Percentiles rank a stretch among this genome's conserved stretches.
Evolutionary conservation across 2,329 filamentous ascomycete species (phyloP).

Genomic region (Diaporthe nobilis): DNA sequence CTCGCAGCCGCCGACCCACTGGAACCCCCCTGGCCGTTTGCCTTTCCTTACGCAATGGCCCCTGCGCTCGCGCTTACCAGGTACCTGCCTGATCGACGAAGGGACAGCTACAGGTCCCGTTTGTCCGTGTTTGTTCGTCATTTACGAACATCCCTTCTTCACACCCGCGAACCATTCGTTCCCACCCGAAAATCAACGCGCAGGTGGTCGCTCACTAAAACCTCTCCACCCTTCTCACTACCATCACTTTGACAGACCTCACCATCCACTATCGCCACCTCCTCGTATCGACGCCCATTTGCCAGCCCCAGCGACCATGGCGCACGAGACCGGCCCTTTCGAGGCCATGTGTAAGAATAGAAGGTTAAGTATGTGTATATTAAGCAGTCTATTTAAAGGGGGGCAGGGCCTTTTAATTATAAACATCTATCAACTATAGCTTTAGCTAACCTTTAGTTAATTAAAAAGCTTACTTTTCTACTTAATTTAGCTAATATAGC

Average conservation of each 20-base stretch:
- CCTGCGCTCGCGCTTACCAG: background rate
- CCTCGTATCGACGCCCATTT: background rate
- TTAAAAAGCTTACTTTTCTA: too few species aligned
- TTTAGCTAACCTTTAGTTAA: too few species aligned
- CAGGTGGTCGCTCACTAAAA: background rate
- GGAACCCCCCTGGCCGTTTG: too few species aligned
- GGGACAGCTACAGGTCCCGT: background rate
- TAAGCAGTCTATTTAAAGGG: too few species aligned
- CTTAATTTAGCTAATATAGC: too few species aligned
- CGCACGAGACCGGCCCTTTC: background rate
- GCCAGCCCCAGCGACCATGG: background rate
- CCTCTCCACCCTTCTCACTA: background rate
- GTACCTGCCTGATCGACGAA: background rate
- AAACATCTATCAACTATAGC: too few species aligned
- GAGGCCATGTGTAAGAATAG: background rate
- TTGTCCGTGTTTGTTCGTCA: background rate
- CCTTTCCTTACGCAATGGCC: too few species aligned
- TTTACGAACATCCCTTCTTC: background rate
- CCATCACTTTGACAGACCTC: background rate
- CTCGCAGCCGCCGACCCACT: too few species aligned
- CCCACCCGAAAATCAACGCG: background rate
- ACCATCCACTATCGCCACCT: background rate
- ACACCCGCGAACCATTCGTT: background rate
- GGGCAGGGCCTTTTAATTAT: too few species aligned
- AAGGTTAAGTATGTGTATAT: too few species aligned